Base-by-base conservation (phyloP, 345 rosid species). In the Orychophragmus violaceus region DNA sequence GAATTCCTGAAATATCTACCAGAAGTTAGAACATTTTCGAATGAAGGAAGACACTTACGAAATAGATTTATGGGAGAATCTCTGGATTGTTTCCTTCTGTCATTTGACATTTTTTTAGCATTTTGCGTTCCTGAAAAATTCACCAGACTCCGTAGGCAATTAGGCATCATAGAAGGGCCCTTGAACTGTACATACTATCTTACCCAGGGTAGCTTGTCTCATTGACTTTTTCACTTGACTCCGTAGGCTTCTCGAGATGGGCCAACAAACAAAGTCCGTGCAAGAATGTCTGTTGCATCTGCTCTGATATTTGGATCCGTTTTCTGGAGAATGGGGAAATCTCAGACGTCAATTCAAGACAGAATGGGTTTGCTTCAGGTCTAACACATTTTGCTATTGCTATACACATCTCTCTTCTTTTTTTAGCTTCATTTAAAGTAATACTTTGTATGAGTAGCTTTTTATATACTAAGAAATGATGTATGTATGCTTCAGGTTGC, bases 331-430 rank as follows among this genome's bases (percentile, higher is more conserved):
- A 86, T 94, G 86, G 99, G 97, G 70, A 82, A 76, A 72, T 90
- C 97, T 45, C 99, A 88, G 81, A 82, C 99, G 44, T 90, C 99
- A 57, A 87, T 94, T 75, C 97, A 84, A 77, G 97, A 94, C 75
- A 83, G 99, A 78, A 85, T 90, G 97, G 97, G 97, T 23, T 81
- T 94, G 79, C 99, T 94, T 71, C 97, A 94, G 97, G 97, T 94
- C 60, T 73, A 54, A 46, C 45, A 37, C 30, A 14, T 6, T 42
- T 30, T 28, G 19, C 19, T 19, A 62, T 71, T 74, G 62, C 61
- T 24, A 59, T 27, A 19, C 28, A 29, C 24, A 44, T 55, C 52
- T 63, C 16, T n/a, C 11, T 37, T 27, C 17, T 45, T 33, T 50
- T 64, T n/a, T n/a, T n/a, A n/a, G 44, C 24, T 1, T 50, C 22